phyloP scores from a whole-genome alignment of 345 rosid genomes.

The Litchi chinensis region DNA sequence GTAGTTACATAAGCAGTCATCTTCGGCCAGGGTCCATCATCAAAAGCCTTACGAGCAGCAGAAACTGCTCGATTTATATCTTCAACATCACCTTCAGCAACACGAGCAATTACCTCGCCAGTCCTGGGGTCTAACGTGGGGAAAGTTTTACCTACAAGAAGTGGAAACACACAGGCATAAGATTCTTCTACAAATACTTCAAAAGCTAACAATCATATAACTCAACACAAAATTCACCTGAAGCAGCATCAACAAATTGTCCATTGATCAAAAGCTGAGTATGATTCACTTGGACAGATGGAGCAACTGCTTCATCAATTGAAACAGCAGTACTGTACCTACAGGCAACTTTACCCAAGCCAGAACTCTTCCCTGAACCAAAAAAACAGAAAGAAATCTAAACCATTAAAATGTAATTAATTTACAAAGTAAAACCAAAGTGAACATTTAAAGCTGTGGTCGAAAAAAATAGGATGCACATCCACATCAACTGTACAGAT shows the following conservation, averaged over 20 bases:
- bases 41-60: constrained; percentile 98
- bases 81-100: constrained; percentile 96
- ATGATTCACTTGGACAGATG: constrained; percentile 59
- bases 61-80: constrained; percentile 80
- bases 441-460: not conserved
- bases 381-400: not conserved
- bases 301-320: constrained; percentile 56
- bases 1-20: constrained; percentile 80
- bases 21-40: constrained; percentile 97
- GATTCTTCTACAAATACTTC: not conserved
- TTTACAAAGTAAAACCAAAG: not conserved
- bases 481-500: not conserved
- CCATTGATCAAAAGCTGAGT: constrained; percentile 79
- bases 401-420: not conserved
- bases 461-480: not conserved
- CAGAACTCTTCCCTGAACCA: constrained; percentile 48
- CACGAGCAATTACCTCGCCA: constrained; percentile 81
- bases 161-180: not conserved
- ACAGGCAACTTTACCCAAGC: constrained; percentile 38
- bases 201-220: not conserved
- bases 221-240: constrained; percentile 50
- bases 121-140: constrained; percentile 90
- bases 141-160: constrained; percentile 58
- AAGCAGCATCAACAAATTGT: constrained; percentile 74
- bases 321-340: constrained; percentile 58